A percentile compares a stretch with the other conserved stretches of the same genome.
Conservation (phyloP, 2,329 filamentous ascomycete genomes). For the Alternaria conjuncta region DNA sequence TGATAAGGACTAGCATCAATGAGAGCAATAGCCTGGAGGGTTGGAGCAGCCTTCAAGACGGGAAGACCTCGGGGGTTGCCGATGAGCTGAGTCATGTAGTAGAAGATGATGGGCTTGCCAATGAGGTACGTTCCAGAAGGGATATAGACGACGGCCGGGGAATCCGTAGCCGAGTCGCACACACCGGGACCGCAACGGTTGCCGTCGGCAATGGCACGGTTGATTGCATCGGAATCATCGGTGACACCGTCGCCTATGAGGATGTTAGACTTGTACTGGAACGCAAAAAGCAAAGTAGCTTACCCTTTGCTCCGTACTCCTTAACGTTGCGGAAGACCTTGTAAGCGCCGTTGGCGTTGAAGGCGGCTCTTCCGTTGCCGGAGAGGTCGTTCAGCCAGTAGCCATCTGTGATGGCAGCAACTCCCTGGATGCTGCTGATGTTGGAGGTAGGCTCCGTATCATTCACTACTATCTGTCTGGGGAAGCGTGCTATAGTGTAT, state of each 20-base stretch:
- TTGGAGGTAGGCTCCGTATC: neutral
- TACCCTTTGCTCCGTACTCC: slow-evolving; percentile 54
- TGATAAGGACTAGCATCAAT: slow-evolving; percentile 64
- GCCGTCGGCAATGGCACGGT: slow-evolving; percentile 53
- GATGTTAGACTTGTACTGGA: slow-evolving; percentile 11
- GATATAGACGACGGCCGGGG: slow-evolving; percentile 64
- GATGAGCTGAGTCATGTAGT: slow-evolving; percentile 69
- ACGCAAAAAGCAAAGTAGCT: neutral
- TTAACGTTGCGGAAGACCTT: slow-evolving; percentile 54
- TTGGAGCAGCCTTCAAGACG: slow-evolving; percentile 60
- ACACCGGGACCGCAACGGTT: slow-evolving; percentile 53
- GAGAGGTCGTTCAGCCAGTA: slow-evolving; percentile 54
- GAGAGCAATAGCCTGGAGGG: slow-evolving; percentile 62
- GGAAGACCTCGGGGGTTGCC: slow-evolving; percentile 65
- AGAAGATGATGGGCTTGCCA: slow-evolving; percentile 62
- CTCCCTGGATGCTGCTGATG: slow-evolving; percentile 6
- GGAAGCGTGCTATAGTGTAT: slow-evolving; percentile 16
- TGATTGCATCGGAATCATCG: slow-evolving; percentile 63
- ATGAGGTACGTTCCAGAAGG: slow-evolving; percentile 64
- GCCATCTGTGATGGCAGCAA: slow-evolving; percentile 19
- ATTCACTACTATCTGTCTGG: slow-evolving; percentile 1
- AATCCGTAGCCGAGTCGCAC: slow-evolving; percentile 57
- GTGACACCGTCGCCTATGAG: slow-evolving; percentile 46
- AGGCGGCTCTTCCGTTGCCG: slow-evolving; percentile 52
- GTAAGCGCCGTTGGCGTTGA: slow-evolving; percentile 47